A percentile compares a stretch with the other conserved stretches of the same genome.
phyloP scores from a whole-genome alignment of 176 grass and related monocot genomes.

The Carex pumila region DNA sequence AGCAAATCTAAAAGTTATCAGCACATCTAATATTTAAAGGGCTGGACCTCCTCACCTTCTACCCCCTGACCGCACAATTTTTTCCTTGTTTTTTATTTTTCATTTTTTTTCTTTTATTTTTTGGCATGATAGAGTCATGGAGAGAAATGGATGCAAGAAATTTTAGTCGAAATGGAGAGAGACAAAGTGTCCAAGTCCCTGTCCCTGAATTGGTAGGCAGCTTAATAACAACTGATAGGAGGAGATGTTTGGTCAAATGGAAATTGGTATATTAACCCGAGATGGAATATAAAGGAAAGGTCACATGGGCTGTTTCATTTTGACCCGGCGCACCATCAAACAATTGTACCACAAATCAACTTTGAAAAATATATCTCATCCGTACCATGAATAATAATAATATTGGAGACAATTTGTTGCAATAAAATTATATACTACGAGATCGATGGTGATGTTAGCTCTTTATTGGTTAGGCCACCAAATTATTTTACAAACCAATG shows the following conservation, averaged over 20 bases:
- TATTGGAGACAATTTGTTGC: not conserved
- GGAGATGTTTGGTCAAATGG: not conserved
- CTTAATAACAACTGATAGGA: not conserved
- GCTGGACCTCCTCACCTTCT: not conserved
- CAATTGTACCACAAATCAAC: not conserved
- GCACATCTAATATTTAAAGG: not conserved
- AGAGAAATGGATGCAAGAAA: not conserved
- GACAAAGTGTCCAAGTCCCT: not conserved
- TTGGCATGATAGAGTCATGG: no score
- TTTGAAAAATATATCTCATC: not conserved
- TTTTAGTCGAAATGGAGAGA: not conserved
- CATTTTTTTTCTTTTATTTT: no score
- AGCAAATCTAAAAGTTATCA: no score
- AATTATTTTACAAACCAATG: not conserved
- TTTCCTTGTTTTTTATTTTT: no score
- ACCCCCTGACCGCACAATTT: not conserved
- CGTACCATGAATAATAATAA: not conserved
- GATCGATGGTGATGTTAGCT: slow-evolving; percentile 2
- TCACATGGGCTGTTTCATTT: slow-evolving; percentile 2
- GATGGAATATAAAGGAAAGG: not conserved
- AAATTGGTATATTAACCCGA: not conserved
- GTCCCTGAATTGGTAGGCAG: not conserved
- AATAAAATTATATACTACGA: not conserved
- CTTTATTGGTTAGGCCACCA: slow-evolving; percentile 3
- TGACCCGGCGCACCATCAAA: not conserved